Conservation (phyloP, 2,329 filamentous ascomycete genomes). For the Aspergillus caelatus region DNA sequence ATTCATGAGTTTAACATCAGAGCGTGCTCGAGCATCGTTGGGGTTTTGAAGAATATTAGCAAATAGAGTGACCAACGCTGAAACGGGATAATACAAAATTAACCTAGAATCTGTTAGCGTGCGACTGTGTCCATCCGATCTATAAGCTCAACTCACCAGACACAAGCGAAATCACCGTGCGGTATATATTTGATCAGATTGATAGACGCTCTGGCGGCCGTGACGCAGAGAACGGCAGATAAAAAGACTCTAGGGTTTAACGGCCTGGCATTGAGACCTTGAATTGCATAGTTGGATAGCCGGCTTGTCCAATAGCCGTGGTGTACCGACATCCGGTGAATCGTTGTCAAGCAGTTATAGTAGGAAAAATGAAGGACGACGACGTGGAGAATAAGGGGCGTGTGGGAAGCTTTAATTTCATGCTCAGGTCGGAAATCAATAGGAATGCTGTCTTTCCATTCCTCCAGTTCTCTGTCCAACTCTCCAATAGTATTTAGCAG, state of each 20-base stretch:
- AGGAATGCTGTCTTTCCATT: constrained; percentile 95
- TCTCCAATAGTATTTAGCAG: constrained; percentile 94
- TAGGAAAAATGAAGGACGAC: constrained; percentile 95
- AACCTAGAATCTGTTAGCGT: constrained; percentile 57
- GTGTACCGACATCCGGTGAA: constrained; percentile 97
- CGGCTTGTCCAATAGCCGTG: constrained; percentile 98
- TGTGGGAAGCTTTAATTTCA: constrained; percentile 91
- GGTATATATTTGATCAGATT: constrained; percentile 94
- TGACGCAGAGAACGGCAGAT: constrained; percentile 88
- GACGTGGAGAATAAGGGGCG: constrained; percentile 89
- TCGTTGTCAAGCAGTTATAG: constrained; percentile 96
- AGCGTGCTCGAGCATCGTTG: constrained; percentile 81
- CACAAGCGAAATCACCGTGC: constrained; percentile 89
- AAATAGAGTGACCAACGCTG: constrained; percentile 90
- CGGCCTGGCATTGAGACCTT: constrained; percentile 86
- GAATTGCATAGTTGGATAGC: constrained; percentile 90
- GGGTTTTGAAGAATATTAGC: constrained; percentile 97
- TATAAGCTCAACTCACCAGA: constrained; percentile 69
- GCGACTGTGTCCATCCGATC: neutral
- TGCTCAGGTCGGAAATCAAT: constrained; percentile 96
- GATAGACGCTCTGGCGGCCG: constrained; percentile 89
- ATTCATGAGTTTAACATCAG: constrained; percentile 88
- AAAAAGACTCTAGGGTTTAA: constrained; percentile 94
- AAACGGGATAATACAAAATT: constrained; percentile 94
- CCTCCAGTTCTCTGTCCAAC: constrained; percentile 83